Evolutionary conservation across 169 alveolate genomes (phyloP).

Genomic region (Eimeria zaria): DNA sequence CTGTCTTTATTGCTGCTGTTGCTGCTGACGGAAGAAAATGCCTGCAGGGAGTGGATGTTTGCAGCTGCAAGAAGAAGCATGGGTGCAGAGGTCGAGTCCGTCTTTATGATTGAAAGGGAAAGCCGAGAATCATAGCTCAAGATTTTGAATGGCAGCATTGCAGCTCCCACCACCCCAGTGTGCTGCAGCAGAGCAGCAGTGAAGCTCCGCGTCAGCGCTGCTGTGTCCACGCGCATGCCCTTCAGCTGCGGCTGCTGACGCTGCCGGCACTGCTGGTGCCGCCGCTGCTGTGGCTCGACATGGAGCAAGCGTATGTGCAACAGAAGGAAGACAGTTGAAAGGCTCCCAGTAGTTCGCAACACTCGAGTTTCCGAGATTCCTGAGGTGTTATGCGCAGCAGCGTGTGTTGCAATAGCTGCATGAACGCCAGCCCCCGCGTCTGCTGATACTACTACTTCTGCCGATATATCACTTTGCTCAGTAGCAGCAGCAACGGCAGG

Average conservation of each 20-base stretch:
- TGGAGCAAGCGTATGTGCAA: slow-evolving; percentile 29
- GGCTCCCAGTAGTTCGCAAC: slow-evolving; percentile 32
- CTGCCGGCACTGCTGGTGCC: neutral
- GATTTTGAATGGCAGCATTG: slow-evolving; percentile 38
- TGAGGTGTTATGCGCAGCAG: neutral
- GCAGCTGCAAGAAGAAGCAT: slow-evolving; percentile 50
- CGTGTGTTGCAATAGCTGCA: neutral
- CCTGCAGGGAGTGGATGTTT: neutral
- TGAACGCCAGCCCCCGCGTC: neutral
- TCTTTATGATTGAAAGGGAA: slow-evolving; percentile 14
- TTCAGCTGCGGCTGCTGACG: slow-evolving; percentile 19
- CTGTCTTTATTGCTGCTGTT: slow-evolving; percentile 1
- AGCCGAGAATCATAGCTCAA: slow-evolving; percentile 36
- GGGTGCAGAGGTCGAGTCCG: slow-evolving; percentile 56
- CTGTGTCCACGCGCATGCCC: slow-evolving; percentile 26
- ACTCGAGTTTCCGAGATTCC: neutral
- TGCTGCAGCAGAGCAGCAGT: slow-evolving; percentile 66
- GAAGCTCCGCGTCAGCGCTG: slow-evolving; percentile 15
- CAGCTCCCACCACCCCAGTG: slow-evolving; percentile 39
- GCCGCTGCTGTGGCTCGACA: slow-evolving; percentile 12
- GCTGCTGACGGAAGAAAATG: neutral
- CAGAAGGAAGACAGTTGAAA: slow-evolving; percentile 58
- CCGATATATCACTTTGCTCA: neutral
- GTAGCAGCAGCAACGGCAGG: neutral
- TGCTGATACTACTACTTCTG: neutral